phyloP scores from a whole-genome alignment of 1,284 basidiomycete genomes.

The Tetrapyrgos nigripes region DNA sequence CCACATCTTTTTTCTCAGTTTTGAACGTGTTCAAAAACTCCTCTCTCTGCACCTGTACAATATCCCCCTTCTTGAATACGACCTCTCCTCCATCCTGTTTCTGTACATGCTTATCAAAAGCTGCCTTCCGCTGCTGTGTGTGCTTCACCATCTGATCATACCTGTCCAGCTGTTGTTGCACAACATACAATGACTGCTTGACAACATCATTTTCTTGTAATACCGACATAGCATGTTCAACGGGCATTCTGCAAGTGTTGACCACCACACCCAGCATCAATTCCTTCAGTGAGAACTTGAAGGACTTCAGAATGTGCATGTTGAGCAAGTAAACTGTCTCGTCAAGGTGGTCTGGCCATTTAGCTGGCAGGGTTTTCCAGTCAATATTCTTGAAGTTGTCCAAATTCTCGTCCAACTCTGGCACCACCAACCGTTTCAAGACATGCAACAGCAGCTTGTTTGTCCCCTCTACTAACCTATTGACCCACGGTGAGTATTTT shows the following conservation, averaged over 20 bases:
- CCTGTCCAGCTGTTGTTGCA: no score
- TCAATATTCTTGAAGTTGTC: constrained; percentile 25
- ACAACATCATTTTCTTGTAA: no score
- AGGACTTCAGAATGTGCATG: neutral
- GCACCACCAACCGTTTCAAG: constrained; percentile 38
- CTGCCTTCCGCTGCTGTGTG: no score
- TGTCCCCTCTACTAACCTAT: constrained; percentile 44
- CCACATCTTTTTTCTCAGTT: no score
- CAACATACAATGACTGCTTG: no score
- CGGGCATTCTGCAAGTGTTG: constrained; percentile 27
- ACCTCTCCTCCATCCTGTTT: no score
- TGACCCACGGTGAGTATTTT: constrained; percentile 47
- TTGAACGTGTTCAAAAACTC: no score
- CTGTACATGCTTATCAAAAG: no score
- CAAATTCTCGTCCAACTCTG: constrained; percentile 26
- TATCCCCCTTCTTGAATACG: no score
- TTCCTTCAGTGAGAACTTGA: constrained; percentile 2
- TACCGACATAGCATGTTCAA: neutral
- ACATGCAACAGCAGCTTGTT: no score
- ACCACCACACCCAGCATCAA: constrained; percentile 21
- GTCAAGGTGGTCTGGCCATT: constrained; percentile 39
- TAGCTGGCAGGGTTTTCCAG: constrained; percentile 15
- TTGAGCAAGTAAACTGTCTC: constrained; percentile 33
- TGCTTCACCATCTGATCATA: no score
- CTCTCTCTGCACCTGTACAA: no score